Conservation (phyloP, 2,329 filamentous ascomycete species). For the Nemania serpens region DNA sequence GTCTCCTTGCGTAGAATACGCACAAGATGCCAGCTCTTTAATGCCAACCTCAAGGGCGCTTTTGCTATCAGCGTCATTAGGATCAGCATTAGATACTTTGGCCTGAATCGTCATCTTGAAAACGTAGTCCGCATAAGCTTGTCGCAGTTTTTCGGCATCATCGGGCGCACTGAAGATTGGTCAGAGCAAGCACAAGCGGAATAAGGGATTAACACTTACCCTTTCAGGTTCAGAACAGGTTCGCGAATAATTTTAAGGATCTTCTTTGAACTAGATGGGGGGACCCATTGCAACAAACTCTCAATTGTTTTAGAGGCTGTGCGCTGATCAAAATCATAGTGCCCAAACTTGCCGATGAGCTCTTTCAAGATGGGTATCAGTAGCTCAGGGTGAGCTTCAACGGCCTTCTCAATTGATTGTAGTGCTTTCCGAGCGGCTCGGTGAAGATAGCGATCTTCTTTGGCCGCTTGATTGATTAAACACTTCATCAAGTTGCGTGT, state of each 20-base stretch:
- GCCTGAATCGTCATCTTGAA: constrained; percentile 54
- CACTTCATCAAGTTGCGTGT: constrained; percentile 82
- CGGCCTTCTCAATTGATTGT: constrained; percentile 69
- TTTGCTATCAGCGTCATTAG: constrained; percentile 40
- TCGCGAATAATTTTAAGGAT: constrained; percentile 55
- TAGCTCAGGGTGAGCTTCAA: constrained; percentile 63
- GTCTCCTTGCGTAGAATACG: constrained; percentile 55
- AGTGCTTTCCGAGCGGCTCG: constrained; percentile 76
- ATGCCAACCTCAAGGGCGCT: constrained; percentile 51
- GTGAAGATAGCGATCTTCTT: constrained; percentile 78
- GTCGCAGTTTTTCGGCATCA: constrained; percentile 50
- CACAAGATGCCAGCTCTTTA: constrained; percentile 58
- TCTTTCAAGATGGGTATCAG: constrained; percentile 65
- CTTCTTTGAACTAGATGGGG: constrained; percentile 58
- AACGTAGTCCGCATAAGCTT: constrained; percentile 59
- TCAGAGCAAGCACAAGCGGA: constrained; percentile 39
- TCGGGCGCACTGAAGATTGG: constrained; percentile 35
- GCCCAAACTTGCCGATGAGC: constrained; percentile 71
- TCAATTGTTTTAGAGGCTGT: constrained; percentile 88
- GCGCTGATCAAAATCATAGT: constrained; percentile 80
- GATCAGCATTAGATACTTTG: constrained; percentile 37
- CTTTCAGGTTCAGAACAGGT: constrained; percentile 46
- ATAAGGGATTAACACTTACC: constrained; percentile 43
- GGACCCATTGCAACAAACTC: constrained; percentile 67
- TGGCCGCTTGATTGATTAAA: constrained; percentile 80